Evolutionary conservation across 2,329 filamentous ascomycete genomes (phyloP).

Genomic region (Orbilia javanica): DNA sequence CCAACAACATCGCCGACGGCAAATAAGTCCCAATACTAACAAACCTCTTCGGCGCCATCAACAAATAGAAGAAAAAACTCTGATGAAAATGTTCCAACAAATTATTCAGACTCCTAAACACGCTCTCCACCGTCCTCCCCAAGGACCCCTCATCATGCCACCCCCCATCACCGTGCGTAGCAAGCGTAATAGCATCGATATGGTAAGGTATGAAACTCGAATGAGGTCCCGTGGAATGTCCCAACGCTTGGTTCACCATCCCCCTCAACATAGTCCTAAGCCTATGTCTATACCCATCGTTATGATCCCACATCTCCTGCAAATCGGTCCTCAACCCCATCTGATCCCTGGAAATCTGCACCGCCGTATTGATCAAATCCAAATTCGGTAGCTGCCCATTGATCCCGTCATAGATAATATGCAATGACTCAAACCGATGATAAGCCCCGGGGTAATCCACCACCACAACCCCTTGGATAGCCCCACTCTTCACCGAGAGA

Average conservation of each 20-base stretch:
- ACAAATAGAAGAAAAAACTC: conserved; percentile 98
- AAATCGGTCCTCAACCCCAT: conserved; percentile 88
- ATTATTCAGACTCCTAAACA: conserved; percentile 95
- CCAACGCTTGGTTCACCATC: conserved; percentile 91
- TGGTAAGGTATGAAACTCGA: conserved; percentile 98
- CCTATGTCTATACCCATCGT: conserved; percentile 82
- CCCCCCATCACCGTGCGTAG: conserved; percentile 88
- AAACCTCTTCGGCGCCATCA: conserved; percentile 91
- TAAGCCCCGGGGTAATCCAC: conserved; percentile 86
- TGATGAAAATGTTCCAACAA: conserved; percentile 96
- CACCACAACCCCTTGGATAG: conserved; percentile 91
- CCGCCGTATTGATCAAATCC: conserved; percentile 93
- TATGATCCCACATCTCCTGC: conserved; percentile 85
- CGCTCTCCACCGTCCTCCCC: conserved; percentile 87
- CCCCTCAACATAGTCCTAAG: conserved; percentile 89
- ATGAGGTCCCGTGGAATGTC: conserved; percentile 89
- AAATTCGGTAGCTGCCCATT: conserved; percentile 96
- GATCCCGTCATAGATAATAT: conserved; percentile 93
- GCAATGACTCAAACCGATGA: conserved; percentile 84
- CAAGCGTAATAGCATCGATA: conserved; percentile 92
- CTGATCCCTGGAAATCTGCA: conserved; percentile 86
- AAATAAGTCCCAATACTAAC: conserved; percentile 98
- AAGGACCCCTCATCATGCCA: conserved; percentile 99
- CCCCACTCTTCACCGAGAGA: conserved; percentile 89
- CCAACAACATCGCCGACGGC: conserved; percentile 96